phyloP scores from a whole-genome alignment of 495 filamentous ascomycete species.

The Daldinia decipiens region DNA sequence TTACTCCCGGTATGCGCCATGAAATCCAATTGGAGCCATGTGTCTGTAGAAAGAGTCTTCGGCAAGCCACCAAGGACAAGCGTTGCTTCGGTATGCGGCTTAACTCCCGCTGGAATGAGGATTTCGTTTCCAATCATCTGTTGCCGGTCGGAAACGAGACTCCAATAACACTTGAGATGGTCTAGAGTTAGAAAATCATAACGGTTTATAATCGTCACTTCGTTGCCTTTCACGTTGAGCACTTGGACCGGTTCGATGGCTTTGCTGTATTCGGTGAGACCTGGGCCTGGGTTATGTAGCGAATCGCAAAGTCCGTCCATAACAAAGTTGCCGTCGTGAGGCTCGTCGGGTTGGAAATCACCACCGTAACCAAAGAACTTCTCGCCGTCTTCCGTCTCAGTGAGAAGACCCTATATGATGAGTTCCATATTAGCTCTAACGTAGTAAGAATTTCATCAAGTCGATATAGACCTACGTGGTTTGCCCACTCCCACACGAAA shows the following conservation, averaged over 20 bases:
- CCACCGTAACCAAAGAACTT: constrained; percentile 76
- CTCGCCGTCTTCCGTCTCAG: constrained; percentile 62
- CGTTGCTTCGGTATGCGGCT: constrained; percentile 50
- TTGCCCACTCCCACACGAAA: constrained; percentile 82
- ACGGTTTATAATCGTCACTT: constrained; percentile 61
- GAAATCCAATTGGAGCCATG: constrained; percentile 62
- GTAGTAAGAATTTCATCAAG: neutral
- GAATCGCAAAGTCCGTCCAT: constrained; percentile 72
- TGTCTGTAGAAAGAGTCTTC: constrained; percentile 37
- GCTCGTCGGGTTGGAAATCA: constrained; percentile 72
- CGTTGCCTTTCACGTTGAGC: constrained; percentile 44
- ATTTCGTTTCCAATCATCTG: constrained; percentile 45
- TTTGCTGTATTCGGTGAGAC: constrained; percentile 71
- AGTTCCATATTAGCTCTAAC: constrained; percentile 11
- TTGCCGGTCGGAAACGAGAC: constrained; percentile 53
- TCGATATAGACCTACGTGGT: constrained; percentile 58
- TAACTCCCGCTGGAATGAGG: constrained; percentile 50
- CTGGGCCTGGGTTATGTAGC: constrained; percentile 68
- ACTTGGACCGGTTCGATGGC: constrained; percentile 70
- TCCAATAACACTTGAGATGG: constrained; percentile 59
- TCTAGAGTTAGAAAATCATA: constrained; percentile 65
- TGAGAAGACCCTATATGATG: constrained; percentile 61
- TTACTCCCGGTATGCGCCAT: constrained; percentile 42
- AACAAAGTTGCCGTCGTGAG: constrained; percentile 75
- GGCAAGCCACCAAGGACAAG: constrained; percentile 44